Evolutionary conservation across 1,139 yeast genomes (phyloP).

Genomic region (Pichia inconspicua): DNA sequence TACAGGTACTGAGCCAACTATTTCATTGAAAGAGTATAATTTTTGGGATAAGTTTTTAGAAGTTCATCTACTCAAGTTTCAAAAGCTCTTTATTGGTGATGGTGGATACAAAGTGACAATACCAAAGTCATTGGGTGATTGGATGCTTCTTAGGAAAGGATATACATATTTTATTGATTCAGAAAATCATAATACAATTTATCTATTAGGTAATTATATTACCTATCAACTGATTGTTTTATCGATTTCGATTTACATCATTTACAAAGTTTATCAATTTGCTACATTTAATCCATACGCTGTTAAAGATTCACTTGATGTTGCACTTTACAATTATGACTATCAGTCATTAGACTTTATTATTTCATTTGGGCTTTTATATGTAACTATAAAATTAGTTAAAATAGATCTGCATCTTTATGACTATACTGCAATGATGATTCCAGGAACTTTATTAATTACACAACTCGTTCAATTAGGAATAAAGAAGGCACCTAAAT

Average conservation of each 20-base stretch:
- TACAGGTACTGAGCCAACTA: slow-evolving; percentile 23
- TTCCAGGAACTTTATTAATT: slow-evolving; percentile 48
- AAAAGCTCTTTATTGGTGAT: slow-evolving; percentile 8
- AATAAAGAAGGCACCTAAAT: slow-evolving; percentile 26
- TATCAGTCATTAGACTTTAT: slow-evolving; percentile 21
- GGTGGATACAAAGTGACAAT: slow-evolving; percentile 1
- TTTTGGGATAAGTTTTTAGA: slow-evolving; percentile 40
- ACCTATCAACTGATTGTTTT: slow-evolving; percentile 36
- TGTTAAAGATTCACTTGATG: not conserved
- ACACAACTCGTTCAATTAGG: slow-evolving; percentile 38
- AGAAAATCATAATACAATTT: slow-evolving; percentile 29
- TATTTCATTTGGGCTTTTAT: slow-evolving; percentile 54
- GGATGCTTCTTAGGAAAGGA: slow-evolving; percentile 51
- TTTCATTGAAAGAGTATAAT: slow-evolving; percentile 15
- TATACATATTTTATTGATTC: slow-evolving; percentile 43
- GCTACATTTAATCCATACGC: slow-evolving; percentile 21
- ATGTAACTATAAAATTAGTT: slow-evolving; percentile 43
- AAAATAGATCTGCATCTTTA: slow-evolving; percentile 51
- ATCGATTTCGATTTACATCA: slow-evolving; percentile 7
- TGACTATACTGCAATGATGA: slow-evolving; percentile 54
- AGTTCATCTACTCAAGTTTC: slow-evolving; percentile 16
- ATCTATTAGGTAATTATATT: slow-evolving; percentile 52
- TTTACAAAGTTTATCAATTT: slow-evolving; percentile 8
- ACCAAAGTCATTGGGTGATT: slow-evolving; percentile 27
- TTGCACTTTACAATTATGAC: slow-evolving; percentile 9